These are phyloP conservation scores for Podosphaera aphanis DNA, from an alignment of 2,329 filamentous ascomycete genomes.

Conservation along the genomic window DNA sequence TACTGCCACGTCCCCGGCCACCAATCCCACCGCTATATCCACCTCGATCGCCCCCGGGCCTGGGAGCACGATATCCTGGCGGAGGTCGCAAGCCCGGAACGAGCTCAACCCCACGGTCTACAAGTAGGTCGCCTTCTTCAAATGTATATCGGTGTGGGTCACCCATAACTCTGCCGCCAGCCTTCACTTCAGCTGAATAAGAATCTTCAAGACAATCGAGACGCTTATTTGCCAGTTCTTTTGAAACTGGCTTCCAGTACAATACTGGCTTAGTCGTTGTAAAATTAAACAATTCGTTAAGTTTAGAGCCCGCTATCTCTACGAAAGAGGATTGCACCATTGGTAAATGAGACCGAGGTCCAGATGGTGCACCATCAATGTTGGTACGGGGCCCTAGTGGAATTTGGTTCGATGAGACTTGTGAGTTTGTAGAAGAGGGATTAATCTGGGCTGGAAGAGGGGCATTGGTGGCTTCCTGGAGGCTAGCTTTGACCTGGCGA, in stretches of 20 bases:
- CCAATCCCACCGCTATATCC: conserved; percentile 2
- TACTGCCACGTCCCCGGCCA: conserved; percentile 1
- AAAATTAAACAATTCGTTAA: conserved; percentile 35
- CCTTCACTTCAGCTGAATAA: conserved; percentile 17
- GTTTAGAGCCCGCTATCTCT: conserved; percentile 2
- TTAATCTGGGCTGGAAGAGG: conserved; percentile 10
- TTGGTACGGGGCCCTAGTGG: conserved; percentile 10
- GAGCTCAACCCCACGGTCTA: conserved; percentile 50
- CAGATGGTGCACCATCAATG: conserved; percentile 14
- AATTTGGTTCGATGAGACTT: conserved; percentile 8
- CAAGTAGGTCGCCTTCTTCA: conserved; percentile 39
- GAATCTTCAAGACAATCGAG: conserved; percentile 31
- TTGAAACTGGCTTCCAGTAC: conserved; percentile 39
- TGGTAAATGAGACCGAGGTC: conserved; percentile 8
- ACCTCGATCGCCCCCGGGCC: conserved; percentile 9
- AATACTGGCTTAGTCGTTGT: conserved; percentile 39
- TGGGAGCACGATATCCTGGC: conserved; percentile 16
- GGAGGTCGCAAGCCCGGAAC: conserved; percentile 40
- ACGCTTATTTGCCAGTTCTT: conserved; percentile 39
- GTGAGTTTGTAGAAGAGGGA: conserved; percentile 7
- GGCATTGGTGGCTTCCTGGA: conserved; percentile 24
- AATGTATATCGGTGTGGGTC: conserved; percentile 44
- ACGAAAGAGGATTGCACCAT: conserved; percentile 1
- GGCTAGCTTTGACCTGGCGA: conserved; percentile 28
- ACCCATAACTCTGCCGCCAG: conserved; percentile 18